Evolutionary conservation across 768 basidiomycete genomes (phyloP).

Genomic region (Suillus sp.): DNA sequence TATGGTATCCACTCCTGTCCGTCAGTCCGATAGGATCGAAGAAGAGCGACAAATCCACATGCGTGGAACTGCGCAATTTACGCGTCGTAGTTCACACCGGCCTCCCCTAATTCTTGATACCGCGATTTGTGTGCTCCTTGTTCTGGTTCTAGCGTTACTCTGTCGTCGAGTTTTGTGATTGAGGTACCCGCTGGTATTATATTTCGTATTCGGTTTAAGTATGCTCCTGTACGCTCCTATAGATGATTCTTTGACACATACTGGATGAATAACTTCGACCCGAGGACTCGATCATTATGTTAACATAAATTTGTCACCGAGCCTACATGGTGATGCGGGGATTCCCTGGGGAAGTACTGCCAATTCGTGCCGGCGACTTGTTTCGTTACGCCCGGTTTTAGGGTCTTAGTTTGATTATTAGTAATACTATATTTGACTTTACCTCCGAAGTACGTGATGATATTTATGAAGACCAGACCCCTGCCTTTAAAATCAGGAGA

Average conservation of each 20-base stretch:
- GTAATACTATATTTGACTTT: neutral
- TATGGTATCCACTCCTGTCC: slow-evolving; percentile 19
- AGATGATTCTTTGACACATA: neutral
- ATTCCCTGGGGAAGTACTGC: slow-evolving; percentile 4
- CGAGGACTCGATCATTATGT: slow-evolving; percentile 11
- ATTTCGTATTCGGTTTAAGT: neutral
- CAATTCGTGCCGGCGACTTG: neutral
- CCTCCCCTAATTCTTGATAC: slow-evolving; percentile 73
- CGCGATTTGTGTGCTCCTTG: slow-evolving; percentile 71
- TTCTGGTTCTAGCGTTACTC: slow-evolving; percentile 67
- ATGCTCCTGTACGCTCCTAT: slow-evolving; percentile 3
- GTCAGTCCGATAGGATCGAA: slow-evolving; percentile 18
- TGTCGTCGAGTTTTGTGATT: slow-evolving; percentile 56
- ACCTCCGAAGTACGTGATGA: neutral
- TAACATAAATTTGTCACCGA: slow-evolving; percentile 1
- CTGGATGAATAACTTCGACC: neutral
- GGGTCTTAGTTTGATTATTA: slow-evolving; percentile 2
- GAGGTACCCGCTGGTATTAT: neutral
- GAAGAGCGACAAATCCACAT: slow-evolving; percentile 12
- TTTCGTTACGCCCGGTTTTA: neutral
- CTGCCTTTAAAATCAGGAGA: neutral
- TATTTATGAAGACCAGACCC: neutral
- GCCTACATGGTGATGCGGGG: neutral
- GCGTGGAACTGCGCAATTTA: slow-evolving; percentile 21
- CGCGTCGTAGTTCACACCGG: slow-evolving; percentile 27